These are phyloP conservation scores for Saccharata proteae DNA, from an alignment of 2,329 filamentous ascomycete species.

Conservation along the genomic window DNA sequence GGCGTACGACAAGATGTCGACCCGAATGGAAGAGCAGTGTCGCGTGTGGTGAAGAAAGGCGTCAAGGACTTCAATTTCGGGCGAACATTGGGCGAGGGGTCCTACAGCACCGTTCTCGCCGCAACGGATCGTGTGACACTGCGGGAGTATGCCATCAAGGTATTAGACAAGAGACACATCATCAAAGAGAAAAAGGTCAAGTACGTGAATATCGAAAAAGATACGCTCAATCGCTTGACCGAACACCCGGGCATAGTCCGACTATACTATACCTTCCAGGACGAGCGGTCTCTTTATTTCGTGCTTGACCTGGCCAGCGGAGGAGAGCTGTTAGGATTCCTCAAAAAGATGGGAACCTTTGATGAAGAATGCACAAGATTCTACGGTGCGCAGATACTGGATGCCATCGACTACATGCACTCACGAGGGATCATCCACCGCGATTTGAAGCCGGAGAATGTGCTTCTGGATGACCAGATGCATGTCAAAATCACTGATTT, in stretches of 20 bases:
- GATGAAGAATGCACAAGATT: constrained; percentile 90
- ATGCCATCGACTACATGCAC: constrained; percentile 97
- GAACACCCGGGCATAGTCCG: constrained; percentile 95
- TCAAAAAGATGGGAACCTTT: constrained; percentile 92
- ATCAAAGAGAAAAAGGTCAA: constrained; percentile 99
- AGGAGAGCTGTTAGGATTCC: constrained; percentile 78
- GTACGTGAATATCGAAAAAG: constrained; percentile 99
- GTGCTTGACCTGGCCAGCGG: constrained; percentile 88
- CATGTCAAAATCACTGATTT: constrained; percentile 99
- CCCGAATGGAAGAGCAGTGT: constrained; percentile 66
- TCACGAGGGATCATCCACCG: constrained; percentile 90
- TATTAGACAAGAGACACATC: constrained; percentile 95
- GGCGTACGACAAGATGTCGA: constrained; percentile 74
- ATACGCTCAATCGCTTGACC: constrained; percentile 88
- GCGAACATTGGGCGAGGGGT: constrained; percentile 81
- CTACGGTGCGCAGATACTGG: constrained; percentile 90
- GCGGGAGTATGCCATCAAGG: constrained; percentile 96
- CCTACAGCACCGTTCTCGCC: constrained; percentile 90
- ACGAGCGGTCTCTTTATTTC: constrained; percentile 91
- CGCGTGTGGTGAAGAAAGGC: constrained; percentile 85
- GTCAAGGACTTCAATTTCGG: constrained; percentile 96
- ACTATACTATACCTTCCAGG: constrained; percentile 97
- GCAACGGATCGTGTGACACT: constrained; percentile 88
- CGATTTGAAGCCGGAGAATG: constrained; percentile 94
- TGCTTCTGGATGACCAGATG: constrained; percentile 88